Evolutionary conservation across 768 basidiomycete genomes (phyloP).

Genomic region (Tulasnella sp.): DNA sequence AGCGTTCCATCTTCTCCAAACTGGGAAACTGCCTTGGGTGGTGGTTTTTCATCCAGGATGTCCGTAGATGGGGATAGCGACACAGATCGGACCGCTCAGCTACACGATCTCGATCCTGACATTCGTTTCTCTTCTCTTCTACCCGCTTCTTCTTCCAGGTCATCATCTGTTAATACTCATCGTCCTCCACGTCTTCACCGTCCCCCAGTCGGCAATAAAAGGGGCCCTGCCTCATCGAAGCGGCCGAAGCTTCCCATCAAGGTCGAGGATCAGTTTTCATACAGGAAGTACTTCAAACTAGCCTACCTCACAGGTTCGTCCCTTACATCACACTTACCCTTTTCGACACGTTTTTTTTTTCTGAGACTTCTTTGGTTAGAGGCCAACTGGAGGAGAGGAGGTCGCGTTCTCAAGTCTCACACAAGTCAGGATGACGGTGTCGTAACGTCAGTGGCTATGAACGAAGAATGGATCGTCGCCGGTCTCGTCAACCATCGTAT

Average conservation of each 20-base stretch:
- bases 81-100: no score
- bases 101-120: no score
- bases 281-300: conserved; percentile 54
- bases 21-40: no score
- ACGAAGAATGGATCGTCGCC: conserved; percentile 71
- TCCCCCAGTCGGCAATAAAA: no score
- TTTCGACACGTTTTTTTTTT: conserved; percentile 2
- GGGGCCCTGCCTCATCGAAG: no score
- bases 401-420: conserved; percentile 54
- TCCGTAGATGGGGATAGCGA: no score
- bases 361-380: conserved; percentile 32
- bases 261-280: conserved; percentile 34
- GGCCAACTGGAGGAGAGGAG: conserved; percentile 68
- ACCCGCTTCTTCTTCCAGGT: no score
- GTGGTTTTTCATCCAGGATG: no score
- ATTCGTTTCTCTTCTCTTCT: no score
- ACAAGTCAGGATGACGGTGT: conserved; percentile 41
- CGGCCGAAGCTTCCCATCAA: conserved; percentile 6
- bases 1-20: no score
- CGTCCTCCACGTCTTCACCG: no score
- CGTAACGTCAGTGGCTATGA: conserved; percentile 78
- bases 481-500: conserved; percentile 78
- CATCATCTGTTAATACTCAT: no score
- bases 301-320: conserved; percentile 57
- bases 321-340: conserved; percentile 6